A percentile compares a stretch with the other conserved stretches of the same genome.
These are phyloP conservation scores for Saccharomycopsis sp. DNA, from an alignment of 805 yeast species.

Conservation along the genomic window DNA sequence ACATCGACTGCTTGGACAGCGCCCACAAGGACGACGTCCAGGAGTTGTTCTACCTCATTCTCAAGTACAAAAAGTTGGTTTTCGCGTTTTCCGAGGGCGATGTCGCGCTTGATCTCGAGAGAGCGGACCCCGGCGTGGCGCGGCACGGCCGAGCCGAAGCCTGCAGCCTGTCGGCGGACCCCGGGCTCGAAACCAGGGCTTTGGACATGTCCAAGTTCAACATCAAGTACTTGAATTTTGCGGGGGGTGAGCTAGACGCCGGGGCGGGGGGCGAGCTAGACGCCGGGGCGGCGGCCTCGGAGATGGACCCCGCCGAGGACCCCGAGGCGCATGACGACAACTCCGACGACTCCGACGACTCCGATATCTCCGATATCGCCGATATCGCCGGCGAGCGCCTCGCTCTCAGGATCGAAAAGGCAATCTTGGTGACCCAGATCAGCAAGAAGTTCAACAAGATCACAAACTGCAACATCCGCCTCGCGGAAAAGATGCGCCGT, in stretches of 20 bases:
- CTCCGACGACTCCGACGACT: background rate
- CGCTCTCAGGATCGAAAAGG: conserved; percentile 7
- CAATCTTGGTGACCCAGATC: conserved; percentile 11
- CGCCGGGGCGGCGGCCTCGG: too few relatives aligned
- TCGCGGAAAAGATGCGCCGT: conserved; percentile 23
- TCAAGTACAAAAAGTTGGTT: conserved; percentile 6
- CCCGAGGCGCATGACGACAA: background rate
- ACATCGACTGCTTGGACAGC: conserved; percentile 19
- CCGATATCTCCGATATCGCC: background rate
- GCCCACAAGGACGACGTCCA: conserved; percentile 17
- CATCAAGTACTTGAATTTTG: conserved; percentile 9
- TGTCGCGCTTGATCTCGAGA: too few relatives aligned
- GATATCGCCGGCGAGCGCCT: background rate
- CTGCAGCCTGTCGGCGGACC: too few relatives aligned
- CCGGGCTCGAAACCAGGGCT: background rate
- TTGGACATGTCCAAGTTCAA: conserved; percentile 5
- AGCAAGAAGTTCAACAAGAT: conserved; percentile 19
- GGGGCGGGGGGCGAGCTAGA: background rate
- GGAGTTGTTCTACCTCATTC: conserved; percentile 14
- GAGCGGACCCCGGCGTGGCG: too few relatives aligned
- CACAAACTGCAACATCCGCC: conserved; percentile 14
- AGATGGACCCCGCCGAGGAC: too few relatives aligned
- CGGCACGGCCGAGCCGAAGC: too few relatives aligned
- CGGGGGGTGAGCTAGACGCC: background rate
- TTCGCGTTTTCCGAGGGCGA: background rate